phyloP scores from a whole-genome alignment of 2,329 filamentous ascomycete genomes.

The Sarocladium oryzae region DNA sequence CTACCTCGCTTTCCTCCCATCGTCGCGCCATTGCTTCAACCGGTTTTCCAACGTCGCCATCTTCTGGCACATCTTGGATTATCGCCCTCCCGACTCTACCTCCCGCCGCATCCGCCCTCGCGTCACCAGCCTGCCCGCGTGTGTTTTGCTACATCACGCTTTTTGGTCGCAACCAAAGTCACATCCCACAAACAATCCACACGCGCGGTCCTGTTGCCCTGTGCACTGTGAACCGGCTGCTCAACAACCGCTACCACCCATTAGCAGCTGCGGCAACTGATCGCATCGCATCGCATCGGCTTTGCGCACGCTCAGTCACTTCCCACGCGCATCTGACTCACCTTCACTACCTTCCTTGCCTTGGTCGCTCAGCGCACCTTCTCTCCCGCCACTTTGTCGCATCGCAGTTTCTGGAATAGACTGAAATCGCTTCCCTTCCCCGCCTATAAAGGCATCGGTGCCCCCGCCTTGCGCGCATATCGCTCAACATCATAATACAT shows the following conservation, averaged over 20 bases:
- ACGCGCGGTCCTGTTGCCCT: background rate
- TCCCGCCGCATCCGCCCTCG: slow-evolving; percentile 6
- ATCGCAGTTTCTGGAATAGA: slow-evolving; percentile 5
- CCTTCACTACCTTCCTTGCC: background rate
- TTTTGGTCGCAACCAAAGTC: background rate
- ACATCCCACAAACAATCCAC: background rate
- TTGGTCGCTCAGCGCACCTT: background rate
- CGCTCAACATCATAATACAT: background rate
- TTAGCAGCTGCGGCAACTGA: background rate
- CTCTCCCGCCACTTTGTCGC: background rate
- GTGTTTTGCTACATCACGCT: slow-evolving; percentile 8
- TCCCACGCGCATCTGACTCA: slow-evolving; percentile 7
- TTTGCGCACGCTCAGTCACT: background rate
- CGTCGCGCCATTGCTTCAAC: background rate
- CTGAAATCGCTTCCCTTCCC: background rate
- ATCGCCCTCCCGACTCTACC: background rate
- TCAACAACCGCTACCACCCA: background rate
- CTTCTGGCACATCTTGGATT: background rate
- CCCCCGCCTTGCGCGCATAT: background rate
- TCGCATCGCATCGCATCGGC: background rate
- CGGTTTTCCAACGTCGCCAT: background rate
- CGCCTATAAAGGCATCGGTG: slow-evolving; percentile 2
- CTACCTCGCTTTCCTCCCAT: background rate
- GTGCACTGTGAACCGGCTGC: too few species aligned
- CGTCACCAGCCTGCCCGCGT: background rate